phyloP scores from a whole-genome alignment of 495 filamentous ascomycete genomes.

The Friedmanniomyces simplex region DNA sequence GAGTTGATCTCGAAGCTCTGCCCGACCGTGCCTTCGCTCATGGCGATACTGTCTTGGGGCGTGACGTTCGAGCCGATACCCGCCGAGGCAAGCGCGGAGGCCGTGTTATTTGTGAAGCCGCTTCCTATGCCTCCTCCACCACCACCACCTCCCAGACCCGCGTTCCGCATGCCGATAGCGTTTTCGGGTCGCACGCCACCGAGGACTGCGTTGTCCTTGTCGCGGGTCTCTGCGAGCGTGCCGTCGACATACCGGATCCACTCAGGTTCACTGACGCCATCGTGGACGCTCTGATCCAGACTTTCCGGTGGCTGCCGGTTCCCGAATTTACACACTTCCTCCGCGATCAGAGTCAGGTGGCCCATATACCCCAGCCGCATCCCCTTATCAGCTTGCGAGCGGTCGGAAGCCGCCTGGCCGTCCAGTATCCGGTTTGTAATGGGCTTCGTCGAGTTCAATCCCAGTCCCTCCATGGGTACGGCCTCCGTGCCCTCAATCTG shows the following conservation, averaged over 20 bases:
- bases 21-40: slow-evolving; percentile 17
- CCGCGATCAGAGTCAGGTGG: slow-evolving; percentile 90
- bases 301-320: slow-evolving; percentile 86
- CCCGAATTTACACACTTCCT: slow-evolving; percentile 97
- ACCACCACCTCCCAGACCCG: slow-evolving; percentile 40
- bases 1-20: slow-evolving; percentile 20
- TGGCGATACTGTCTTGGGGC: slow-evolving; percentile 10
- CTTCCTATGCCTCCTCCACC: neutral
- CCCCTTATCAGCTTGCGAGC: slow-evolving; percentile 65
- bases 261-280: slow-evolving; percentile 72
- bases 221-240: slow-evolving; percentile 82
- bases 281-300: slow-evolving; percentile 71
- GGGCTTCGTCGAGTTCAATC: slow-evolving; percentile 79
- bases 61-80: slow-evolving; percentile 44
- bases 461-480: slow-evolving; percentile 24
- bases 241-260: slow-evolving; percentile 97
- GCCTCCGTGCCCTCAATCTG: neutral
- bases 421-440: slow-evolving; percentile 88
- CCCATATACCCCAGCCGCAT: slow-evolving; percentile 98
- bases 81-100: slow-evolving; percentile 57
- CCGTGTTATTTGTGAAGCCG: neutral
- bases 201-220: slow-evolving; percentile 97
- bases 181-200: slow-evolving; percentile 90
- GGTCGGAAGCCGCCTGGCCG: slow-evolving; percentile 78
- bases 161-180: slow-evolving; percentile 56